These are phyloP conservation scores for Papiliotrema nemorosa DNA, from an alignment of 1,284 basidiomycete species.

Conservation along the genomic window DNA sequence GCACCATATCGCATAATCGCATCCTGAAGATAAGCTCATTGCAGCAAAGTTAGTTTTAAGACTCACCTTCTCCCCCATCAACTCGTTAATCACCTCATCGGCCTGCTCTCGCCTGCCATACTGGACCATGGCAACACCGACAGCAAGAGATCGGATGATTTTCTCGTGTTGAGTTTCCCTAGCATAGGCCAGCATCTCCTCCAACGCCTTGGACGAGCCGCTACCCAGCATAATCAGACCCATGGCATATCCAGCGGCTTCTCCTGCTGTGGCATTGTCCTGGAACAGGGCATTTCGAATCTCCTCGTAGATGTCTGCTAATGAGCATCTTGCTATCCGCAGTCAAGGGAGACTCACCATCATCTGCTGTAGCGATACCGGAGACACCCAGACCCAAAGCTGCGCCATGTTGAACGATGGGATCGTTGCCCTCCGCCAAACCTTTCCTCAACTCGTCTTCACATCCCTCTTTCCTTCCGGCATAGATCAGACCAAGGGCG, in stretches of 20 bases:
- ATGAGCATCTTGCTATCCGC: not conserved
- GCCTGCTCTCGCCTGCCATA: constrained; percentile 89
- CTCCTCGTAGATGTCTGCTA: constrained; percentile 77
- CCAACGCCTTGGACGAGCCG: constrained; percentile 68
- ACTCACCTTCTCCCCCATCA: constrained; percentile 79
- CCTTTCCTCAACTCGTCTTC: constrained; percentile 66
- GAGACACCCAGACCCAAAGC: constrained; percentile 89
- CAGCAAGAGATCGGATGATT: constrained; percentile 88
- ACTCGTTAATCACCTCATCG: constrained; percentile 66
- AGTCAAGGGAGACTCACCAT: constrained; percentile 46
- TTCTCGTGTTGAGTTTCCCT: constrained; percentile 97
- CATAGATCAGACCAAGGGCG: constrained; percentile 90
- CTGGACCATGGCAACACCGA: constrained; percentile 84
- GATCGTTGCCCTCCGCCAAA: constrained; percentile 59
- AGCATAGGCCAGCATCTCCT: constrained; percentile 92
- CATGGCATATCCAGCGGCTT: constrained; percentile 93
- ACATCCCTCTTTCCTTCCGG: constrained; percentile 59
- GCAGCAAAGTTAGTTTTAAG: not conserved
- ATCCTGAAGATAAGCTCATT: constrained; percentile 57
- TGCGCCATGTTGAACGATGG: constrained; percentile 92
- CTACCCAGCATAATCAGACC: constrained; percentile 94
- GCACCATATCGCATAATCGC: constrained; percentile 93
- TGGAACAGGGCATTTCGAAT: constrained; percentile 81
- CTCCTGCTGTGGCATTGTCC: constrained; percentile 90
- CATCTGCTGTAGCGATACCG: constrained; percentile 82